Percentiles rank a stretch among this genome's conserved stretches.
Conservation (phyloP, 495 filamentous ascomycete species). For the Penicillium ochrochloron region DNA sequence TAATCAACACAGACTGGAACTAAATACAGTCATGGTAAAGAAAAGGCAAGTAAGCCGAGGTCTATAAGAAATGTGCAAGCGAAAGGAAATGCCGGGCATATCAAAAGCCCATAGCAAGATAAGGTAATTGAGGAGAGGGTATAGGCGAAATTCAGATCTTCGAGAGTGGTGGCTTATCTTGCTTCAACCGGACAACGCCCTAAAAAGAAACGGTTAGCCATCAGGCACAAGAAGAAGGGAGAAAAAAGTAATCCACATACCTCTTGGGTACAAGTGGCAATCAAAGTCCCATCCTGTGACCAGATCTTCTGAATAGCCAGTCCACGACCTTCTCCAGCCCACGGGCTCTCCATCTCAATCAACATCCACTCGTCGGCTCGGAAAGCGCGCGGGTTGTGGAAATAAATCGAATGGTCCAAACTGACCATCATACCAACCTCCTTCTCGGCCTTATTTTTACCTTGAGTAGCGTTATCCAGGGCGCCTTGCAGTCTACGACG, state of each 20-base stretch:
- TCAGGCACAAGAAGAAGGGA: neutral
- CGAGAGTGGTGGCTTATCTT: constrained; percentile 45
- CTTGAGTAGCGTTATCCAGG: constrained; percentile 31
- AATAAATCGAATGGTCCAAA: constrained; percentile 92
- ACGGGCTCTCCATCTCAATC: constrained; percentile 89
- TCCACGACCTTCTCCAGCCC: constrained; percentile 87
- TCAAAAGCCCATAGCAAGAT: neutral
- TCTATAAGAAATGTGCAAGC: constrained; percentile 16
- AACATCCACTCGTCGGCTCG: constrained; percentile 94
- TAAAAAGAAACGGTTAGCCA: constrained; percentile 17
- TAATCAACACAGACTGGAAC: neutral
- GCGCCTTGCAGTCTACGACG: constrained; percentile 45
- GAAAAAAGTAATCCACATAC: constrained; percentile 33
- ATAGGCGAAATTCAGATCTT: constrained; percentile 41
- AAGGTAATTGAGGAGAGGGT: constrained; percentile 11
- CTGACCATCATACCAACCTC: constrained; percentile 94
- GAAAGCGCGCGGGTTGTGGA: constrained; percentile 81
- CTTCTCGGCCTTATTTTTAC: constrained; percentile 33
- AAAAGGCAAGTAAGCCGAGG: constrained; percentile 9
- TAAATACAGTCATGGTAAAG: neutral
- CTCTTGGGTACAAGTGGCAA: constrained; percentile 66
- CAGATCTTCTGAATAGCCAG: constrained; percentile 88
- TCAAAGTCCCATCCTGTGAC: constrained; percentile 76
- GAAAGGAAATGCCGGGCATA: constrained; percentile 4
- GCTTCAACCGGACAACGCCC: constrained; percentile 53